phyloP scores from a whole-genome alignment of 495 filamentous ascomycete species.

The Friedmanniomyces simplex region DNA sequence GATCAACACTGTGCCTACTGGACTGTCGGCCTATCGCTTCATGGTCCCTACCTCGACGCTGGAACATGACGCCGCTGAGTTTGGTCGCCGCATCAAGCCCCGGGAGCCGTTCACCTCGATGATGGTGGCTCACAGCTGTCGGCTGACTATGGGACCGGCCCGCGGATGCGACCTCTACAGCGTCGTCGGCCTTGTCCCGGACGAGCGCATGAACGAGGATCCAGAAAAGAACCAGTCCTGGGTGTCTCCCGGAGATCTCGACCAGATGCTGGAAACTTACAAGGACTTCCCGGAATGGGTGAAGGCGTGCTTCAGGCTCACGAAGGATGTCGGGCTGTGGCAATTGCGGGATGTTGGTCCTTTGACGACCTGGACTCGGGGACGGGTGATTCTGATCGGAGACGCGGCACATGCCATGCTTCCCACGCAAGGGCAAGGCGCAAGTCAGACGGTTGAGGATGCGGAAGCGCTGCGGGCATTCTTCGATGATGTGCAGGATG shows the following conservation, averaged over 20 bases:
- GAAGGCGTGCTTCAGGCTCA: conserved; percentile 2
- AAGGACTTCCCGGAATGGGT: conserved; percentile 17
- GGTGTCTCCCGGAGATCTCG: conserved; percentile 5
- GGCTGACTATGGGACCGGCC: conserved; percentile 20
- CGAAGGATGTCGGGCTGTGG: conserved; percentile 11
- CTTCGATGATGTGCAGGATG: conserved; percentile 2
- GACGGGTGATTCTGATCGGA: conserved; percentile 23
- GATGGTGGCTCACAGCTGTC: conserved; percentile 19
- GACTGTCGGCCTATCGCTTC: conserved; percentile 18
- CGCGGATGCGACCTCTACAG: conserved; percentile 11
- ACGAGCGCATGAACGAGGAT: conserved; percentile 20
- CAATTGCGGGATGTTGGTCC: conserved; percentile 12
- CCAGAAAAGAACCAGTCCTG: conserved; percentile 11
- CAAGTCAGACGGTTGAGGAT: conserved; percentile 28
- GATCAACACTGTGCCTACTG: conserved; percentile 13
- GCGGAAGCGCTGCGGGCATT: conserved; percentile 14
- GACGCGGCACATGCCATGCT: conserved; percentile 30
- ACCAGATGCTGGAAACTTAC: conserved; percentile 19
- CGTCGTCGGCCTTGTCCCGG: conserved; percentile 18
- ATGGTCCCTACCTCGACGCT: conserved; percentile 2
- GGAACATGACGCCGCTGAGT: neutral
- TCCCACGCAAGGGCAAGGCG: conserved; percentile 29
- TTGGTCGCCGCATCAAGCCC: conserved; percentile 9
- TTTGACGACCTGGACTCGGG: neutral
- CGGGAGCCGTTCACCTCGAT: conserved; percentile 15